Base-by-base conservation (phyloP, 345 rosid species). In the Populus pruinosa region DNA sequence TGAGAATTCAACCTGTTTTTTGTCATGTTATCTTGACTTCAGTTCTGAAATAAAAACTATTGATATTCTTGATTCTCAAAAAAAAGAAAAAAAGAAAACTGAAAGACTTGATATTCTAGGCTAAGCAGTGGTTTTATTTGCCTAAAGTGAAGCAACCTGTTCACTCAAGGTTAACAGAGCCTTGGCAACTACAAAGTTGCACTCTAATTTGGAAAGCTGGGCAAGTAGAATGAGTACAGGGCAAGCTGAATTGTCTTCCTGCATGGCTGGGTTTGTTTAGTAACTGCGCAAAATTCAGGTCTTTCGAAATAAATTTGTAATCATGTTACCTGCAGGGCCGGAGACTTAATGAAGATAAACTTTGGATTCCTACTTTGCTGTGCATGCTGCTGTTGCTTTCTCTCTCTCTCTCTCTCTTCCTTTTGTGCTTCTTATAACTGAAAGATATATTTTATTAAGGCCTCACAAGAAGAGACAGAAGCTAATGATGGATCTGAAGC, bases 401-500 rank as follows among this genome's bases (percentile, higher is more conserved):
- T 12, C 9, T 11, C 3, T 55, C 2, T 55, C 18, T 14, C 43
- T 8, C 25, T 20, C 20, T n/a, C 59, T 23, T 7, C n/a, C 69
- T 11, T 62, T 8, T 16, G 17, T 55, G 43, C 35, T 23, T 23
- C 47, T 18, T 65, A n/a, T 65, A n/a, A 55, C 27, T 9, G 10
- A 41, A 33, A 31, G 4, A 5, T 29, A 13, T 67, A 33, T 69
- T 69, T 39, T 71, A 55, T 21, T 85, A 76, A 91, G 98, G 82
- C 75, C 25, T 39, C 79, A 27, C 85, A 81, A 77, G 89, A 84
- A 74, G 86, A 81, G 25, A 44, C 50, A 63, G 79, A 77, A 59
- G 82, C 71, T 80, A 74, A 68, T 56, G 90, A 82, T 43, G 85
- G 78, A 61, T 67, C 79, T 39, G 81, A 86, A 71, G 72, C 33